Conservation (phyloP, 495 filamentous ascomycete species). For the Barbatosphaeria neglecta region DNA sequence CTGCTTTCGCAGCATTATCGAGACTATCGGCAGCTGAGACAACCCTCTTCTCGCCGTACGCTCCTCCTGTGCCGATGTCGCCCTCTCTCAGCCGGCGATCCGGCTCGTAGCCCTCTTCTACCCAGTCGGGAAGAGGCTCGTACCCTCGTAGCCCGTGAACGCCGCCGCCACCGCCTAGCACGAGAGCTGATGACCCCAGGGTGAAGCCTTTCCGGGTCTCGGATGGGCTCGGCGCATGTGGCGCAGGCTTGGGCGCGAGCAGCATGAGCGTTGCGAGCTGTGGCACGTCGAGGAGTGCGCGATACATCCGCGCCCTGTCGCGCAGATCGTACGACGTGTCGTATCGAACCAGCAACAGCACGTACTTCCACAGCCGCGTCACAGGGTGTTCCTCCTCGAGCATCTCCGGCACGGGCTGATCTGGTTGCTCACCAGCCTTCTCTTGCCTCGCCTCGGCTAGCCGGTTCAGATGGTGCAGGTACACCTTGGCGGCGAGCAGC, state of each 20-base stretch:
- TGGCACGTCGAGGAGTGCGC: constrained; percentile 64
- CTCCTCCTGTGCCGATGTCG: constrained; percentile 18
- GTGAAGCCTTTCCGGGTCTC: constrained; percentile 63
- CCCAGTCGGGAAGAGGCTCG: constrained; percentile 71
- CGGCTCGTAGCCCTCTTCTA: constrained; percentile 67
- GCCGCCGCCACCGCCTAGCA: constrained; percentile 64
- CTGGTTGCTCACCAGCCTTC: constrained; percentile 9
- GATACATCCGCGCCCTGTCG: constrained; percentile 80
- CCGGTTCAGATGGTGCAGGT: constrained; percentile 74
- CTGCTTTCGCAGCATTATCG: constrained; percentile 49
- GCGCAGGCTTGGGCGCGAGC: constrained; percentile 86
- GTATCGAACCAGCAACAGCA: constrained; percentile 75
- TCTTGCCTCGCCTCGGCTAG: constrained; percentile 26
- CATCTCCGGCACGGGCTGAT: constrained; percentile 11
- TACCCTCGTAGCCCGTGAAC: constrained; percentile 64
- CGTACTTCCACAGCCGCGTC: constrained; percentile 69
- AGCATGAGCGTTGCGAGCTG: constrained; percentile 85
- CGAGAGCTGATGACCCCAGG: constrained; percentile 74
- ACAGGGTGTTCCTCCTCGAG: constrained; percentile 52
- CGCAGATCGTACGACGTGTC: constrained; percentile 91
- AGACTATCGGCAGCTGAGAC: constrained; percentile 55
- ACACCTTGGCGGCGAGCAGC: constrained; percentile 85
- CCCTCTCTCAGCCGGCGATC: constrained; percentile 58
- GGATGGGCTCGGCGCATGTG: constrained; percentile 73
- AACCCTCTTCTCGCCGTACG: constrained; percentile 25